Evolutionary conservation across 495 filamentous ascomycete genomes (phyloP).

Genomic region (Penicillium flavigenum): DNA sequence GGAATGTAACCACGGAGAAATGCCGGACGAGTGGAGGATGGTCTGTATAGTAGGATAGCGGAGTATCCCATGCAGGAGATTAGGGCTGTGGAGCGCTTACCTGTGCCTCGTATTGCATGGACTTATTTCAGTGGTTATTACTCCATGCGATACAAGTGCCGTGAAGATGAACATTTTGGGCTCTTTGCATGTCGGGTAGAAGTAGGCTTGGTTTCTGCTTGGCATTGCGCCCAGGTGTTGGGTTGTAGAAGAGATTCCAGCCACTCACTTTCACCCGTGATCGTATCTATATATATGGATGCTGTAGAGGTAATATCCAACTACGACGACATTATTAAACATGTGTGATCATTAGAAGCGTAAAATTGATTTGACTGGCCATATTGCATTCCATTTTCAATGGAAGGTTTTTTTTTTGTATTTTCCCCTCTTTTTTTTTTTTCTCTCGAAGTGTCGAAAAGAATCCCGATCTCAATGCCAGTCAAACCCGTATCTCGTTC

Average conservation of each 20-base stretch:
- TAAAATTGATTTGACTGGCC: constrained; percentile 3
- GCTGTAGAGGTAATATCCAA: not conserved
- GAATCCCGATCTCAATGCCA: not conserved
- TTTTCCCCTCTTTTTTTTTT: not conserved
- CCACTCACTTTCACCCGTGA: not conserved
- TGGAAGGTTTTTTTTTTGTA: not conserved
- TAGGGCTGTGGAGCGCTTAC: not conserved
- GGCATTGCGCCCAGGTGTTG: not conserved
- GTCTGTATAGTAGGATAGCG: not conserved
- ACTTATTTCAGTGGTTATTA: not conserved
- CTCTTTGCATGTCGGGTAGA: not conserved
- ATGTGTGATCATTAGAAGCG: constrained; percentile 3
- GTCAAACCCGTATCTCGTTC: not conserved
- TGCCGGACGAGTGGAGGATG: not conserved
- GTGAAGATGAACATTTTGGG: constrained; percentile 8
- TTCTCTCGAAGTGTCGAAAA: not conserved
- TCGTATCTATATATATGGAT: not conserved
- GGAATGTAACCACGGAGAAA: not conserved
- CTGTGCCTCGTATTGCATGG: not conserved
- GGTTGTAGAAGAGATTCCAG: not conserved
- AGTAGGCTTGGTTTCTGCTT: constrained; percentile 3
- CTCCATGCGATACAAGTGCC: not conserved
- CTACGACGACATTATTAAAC: not conserved
- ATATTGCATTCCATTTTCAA: constrained; percentile 1
- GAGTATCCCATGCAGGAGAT: constrained; percentile 1